phyloP scores from a whole-genome alignment of 75 land plant species.

The Cryptomeria japonica region DNA sequence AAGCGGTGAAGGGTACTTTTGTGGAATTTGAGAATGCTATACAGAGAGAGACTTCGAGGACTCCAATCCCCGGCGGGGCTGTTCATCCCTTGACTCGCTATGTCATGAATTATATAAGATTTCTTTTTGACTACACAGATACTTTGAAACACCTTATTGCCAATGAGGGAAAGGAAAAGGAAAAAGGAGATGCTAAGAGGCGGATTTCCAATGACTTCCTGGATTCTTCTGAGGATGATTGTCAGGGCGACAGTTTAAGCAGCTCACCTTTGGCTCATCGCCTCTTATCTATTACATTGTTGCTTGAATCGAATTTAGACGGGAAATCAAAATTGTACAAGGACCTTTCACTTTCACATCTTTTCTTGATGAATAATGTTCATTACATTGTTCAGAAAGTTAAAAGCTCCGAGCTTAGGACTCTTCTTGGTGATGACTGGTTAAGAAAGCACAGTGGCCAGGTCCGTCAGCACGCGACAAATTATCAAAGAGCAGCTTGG shows the following conservation, averaged over 20 bases:
- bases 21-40: conserved; percentile 49
- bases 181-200: neutral
- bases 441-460: conserved; percentile 33
- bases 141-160: conserved; percentile 40
- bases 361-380: conserved; percentile 80
- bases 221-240: conserved; percentile 15
- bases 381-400: conserved; percentile 72
- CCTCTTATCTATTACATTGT: conserved; percentile 33
- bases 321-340: conserved; percentile 63
- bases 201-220: neutral
- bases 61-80: conserved; percentile 54
- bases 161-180: neutral
- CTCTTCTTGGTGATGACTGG: conserved; percentile 69
- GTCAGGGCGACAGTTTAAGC: neutral
- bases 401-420: conserved; percentile 40
- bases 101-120: conserved; percentile 71
- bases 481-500: conserved; percentile 64
- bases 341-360: conserved; percentile 46
- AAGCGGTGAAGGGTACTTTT: conserved; percentile 43
- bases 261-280: conserved; percentile 37
- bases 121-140: conserved; percentile 37
- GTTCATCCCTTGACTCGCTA: conserved; percentile 67
- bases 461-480: conserved; percentile 53
- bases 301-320: conserved; percentile 58
- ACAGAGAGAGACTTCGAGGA: conserved; percentile 26